A percentile compares a stretch with the other conserved stretches of the same genome.
Evolutionary conservation across 169 alveolate genomes (phyloP).

Genomic region (Plasmodium cynomolgi): DNA sequence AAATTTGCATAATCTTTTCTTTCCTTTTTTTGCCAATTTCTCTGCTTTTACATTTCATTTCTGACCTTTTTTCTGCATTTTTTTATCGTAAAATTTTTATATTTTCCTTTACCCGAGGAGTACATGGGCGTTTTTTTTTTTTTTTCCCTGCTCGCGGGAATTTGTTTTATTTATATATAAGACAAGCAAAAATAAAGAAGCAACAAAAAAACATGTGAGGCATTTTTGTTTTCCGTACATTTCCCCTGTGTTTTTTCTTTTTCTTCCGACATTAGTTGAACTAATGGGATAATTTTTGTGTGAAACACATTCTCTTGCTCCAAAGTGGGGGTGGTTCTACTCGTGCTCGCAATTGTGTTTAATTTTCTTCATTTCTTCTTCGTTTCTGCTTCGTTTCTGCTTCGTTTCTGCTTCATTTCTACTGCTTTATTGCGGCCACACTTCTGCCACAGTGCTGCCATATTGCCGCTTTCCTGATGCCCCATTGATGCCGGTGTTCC

Average conservation of each 20-base stretch:
- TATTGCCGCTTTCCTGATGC: not conserved
- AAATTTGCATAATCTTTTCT: not conserved
- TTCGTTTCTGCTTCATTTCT: not conserved
- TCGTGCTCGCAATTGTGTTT: not conserved
- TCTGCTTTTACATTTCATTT: conserved; percentile 18
- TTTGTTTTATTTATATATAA: conserved; percentile 7
- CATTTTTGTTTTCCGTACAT: not conserved
- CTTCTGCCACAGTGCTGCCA: not conserved
- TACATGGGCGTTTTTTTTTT: not conserved
- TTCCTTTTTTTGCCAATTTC: conserved; percentile 27
- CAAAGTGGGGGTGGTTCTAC: conserved; percentile 2
- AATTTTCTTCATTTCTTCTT: not conserved
- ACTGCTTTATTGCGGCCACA: not conserved
- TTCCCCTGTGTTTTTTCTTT: not conserved
- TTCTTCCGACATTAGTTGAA: conserved; percentile 16
- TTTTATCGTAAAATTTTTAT: conserved; percentile 5
- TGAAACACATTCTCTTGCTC: conserved; percentile 16
- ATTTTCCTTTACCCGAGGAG: conserved; percentile 3
- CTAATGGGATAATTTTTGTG: conserved; percentile 26
- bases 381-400: too few relatives aligned
- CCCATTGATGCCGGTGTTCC: not conserved
- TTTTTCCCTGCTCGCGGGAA: not conserved
- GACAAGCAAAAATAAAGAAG: conserved; percentile 27
- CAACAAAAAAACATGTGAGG: conserved; percentile 4
- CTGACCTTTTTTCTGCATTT: conserved; percentile 9